phyloP scores from a whole-genome alignment of 2,329 filamentous ascomycete species.

The Chlorencoelia australis region DNA sequence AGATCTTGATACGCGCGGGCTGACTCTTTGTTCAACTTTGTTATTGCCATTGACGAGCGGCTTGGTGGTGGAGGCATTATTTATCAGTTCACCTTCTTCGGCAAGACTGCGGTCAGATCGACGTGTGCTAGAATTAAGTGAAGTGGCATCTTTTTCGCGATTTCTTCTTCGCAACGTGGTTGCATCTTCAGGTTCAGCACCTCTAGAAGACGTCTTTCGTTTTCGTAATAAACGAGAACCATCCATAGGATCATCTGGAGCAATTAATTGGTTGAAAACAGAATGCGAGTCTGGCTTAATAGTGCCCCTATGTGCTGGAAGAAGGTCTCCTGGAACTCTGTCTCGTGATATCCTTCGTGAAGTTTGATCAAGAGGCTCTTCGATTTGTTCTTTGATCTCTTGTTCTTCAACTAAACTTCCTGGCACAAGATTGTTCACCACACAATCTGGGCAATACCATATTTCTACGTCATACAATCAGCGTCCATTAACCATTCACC shows the following conservation, averaged over 20 bases:
- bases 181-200: conserved; percentile 48
- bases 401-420: conserved; percentile 18
- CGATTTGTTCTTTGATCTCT: conserved; percentile 5
- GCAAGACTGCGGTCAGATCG: conserved; percentile 4
- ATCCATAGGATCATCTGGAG: conserved; percentile 64
- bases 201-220: conserved; percentile 67
- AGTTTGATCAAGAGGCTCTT: conserved; percentile 23
- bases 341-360: conserved; percentile 48
- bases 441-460: conserved; percentile 50
- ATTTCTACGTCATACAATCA: conserved; percentile 38
- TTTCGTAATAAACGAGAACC: conserved; percentile 72
- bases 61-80: conserved; percentile 4
- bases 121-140: conserved; percentile 11
- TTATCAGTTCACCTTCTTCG: conserved; percentile 3
- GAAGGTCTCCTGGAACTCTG: conserved; percentile 59
- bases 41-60: conserved; percentile 15
- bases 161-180: conserved; percentile 41
- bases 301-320: conserved; percentile 56
- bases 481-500: conserved; percentile 7
- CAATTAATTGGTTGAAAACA: conserved; percentile 62
- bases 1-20: conserved; percentile 43
- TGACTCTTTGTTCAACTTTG: conserved; percentile 17
- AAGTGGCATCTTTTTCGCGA: conserved; percentile 17
- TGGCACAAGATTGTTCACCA: conserved; percentile 38
- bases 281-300: conserved; percentile 64